A percentile compares a stretch with the other conserved stretches of the same genome.
Conservation (phyloP, 176 grass and related monocot genomes). For the Carex scoparia region DNA sequence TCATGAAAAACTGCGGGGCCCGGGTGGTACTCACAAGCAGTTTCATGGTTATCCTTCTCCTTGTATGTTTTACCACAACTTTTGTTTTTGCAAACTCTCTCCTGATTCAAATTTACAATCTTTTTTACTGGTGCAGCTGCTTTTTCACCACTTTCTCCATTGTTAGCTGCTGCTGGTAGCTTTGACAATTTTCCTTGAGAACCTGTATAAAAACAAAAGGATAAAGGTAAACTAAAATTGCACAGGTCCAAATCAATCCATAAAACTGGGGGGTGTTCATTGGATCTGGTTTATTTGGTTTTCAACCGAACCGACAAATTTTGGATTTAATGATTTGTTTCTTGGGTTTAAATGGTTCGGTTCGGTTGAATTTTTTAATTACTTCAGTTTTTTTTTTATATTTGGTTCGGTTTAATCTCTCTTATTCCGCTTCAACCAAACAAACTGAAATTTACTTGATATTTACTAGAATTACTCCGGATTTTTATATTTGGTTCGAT, state of each 20-base stretch:
- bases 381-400: too few species aligned
- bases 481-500: too few species aligned
- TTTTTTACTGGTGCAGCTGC: conserved; percentile 46
- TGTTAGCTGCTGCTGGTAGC: conserved; percentile 20
- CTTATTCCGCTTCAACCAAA: too few species aligned
- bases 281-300: too few species aligned
- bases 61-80: conserved; percentile 89
- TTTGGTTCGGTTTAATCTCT: too few species aligned
- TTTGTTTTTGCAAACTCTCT: conserved; percentile 76
- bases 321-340: too few species aligned
- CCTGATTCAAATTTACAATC: conserved; percentile 69
- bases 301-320: too few species aligned
- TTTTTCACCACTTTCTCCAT: conserved; percentile 35
- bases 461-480: too few species aligned
- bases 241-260: not conserved
- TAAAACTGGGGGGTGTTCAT: too few species aligned
- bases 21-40: conserved; percentile 78
- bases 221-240: not conserved
- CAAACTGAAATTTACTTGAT: too few species aligned
- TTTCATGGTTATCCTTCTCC: conserved; percentile 95
- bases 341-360: too few species aligned
- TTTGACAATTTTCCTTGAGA: conserved; percentile 62
- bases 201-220: conserved; percentile 43
- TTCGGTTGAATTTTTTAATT: too few species aligned
- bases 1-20: conserved; percentile 97